Conservation (phyloP, 139 green algal species). For the Marvania coccoides region DNA sequence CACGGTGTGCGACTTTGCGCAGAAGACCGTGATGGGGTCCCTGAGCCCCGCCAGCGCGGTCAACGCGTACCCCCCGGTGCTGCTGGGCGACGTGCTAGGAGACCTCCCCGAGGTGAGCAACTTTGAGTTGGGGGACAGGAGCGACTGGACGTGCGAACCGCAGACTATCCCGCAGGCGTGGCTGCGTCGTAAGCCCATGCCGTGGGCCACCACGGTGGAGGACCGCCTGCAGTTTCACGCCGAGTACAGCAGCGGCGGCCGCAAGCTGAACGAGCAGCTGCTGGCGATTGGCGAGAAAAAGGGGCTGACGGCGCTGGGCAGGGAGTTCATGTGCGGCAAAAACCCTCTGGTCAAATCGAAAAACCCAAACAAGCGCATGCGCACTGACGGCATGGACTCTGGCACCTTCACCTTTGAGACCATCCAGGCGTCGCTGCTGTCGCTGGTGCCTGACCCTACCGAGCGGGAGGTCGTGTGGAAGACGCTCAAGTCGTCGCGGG, state of each 20-base stretch:
- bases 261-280: not conserved
- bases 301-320: not conserved
- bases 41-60: not conserved
- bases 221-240: conserved; percentile 2
- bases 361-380: not conserved
- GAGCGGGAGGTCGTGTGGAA: not conserved
- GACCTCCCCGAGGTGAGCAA: conserved; percentile 53
- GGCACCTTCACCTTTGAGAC: conserved; percentile 17
- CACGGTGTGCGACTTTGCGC: not conserved
- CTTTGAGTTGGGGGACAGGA: conserved; percentile 29
- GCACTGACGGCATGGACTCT: not conserved
- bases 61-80: conserved; percentile 24
- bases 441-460: not conserved
- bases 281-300: not conserved
- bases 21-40: conserved; percentile 33
- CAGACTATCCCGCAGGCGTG: conserved; percentile 10
- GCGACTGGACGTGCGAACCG: conserved; percentile 19
- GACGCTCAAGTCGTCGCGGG: not conserved
- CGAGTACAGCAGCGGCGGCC: not conserved
- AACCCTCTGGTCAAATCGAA: conserved; percentile 1
- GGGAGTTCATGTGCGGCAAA: not conserved
- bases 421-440: not conserved
- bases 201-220: not conserved
- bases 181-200: conserved; percentile 16
- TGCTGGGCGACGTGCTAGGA: conserved; percentile 51